Conservation (phyloP, 108 stramenopile species). For the Nannochloropsis oceanica region DNA sequence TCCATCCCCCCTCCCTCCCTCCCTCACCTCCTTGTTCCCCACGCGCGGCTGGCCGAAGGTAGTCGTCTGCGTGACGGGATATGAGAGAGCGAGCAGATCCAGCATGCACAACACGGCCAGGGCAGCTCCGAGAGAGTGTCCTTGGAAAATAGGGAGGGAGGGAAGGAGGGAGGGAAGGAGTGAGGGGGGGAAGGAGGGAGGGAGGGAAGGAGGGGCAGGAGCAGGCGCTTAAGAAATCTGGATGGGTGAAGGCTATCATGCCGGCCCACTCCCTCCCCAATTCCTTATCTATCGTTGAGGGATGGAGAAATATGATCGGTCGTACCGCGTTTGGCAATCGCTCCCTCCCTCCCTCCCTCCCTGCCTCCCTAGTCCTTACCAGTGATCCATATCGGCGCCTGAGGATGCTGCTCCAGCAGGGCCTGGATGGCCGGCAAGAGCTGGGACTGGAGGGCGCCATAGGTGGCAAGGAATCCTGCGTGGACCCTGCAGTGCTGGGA, state of each 20-base stretch:
- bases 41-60: neutral
- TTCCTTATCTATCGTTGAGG: neutral
- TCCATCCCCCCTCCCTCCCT: neutral
- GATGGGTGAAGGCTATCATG: too few species aligned
- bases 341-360: neutral
- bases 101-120: neutral
- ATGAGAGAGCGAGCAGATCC: neutral
- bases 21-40: neutral
- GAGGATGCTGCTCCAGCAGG: neutral
- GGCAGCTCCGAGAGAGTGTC: neutral
- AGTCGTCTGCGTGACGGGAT: neutral
- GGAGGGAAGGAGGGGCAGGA: too few species aligned
- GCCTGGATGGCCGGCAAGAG: neutral
- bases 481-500: neutral
- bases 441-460: neutral
- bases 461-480: slow-evolving; percentile 3
- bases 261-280: neutral
- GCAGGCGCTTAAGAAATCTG: too few species aligned
- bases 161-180: too few species aligned
- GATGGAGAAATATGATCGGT: neutral
- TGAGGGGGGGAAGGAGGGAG: too few species aligned
- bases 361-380: neutral
- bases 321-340: too few species aligned
- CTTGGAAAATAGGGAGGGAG: neutral
- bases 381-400: neutral